A percentile compares a stretch with the other conserved stretches of the same genome.
These are phyloP conservation scores for Pichia pseudocactophila DNA, from an alignment of 805 yeast species.

Conservation along the genomic window DNA sequence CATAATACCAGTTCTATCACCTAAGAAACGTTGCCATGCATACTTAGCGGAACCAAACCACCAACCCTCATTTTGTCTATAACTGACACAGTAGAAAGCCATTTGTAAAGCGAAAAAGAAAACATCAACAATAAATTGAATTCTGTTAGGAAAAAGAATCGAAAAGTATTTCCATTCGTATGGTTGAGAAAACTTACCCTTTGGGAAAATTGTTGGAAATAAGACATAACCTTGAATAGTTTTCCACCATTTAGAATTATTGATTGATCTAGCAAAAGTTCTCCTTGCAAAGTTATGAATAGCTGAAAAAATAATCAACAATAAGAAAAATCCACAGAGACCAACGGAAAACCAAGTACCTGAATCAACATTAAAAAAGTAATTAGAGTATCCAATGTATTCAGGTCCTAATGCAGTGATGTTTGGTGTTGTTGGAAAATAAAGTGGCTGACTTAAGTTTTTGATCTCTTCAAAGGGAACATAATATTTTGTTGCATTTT, in stretches of 20 bases:
- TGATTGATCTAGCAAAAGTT: conserved; percentile 23
- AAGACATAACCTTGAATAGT: conserved; percentile 28
- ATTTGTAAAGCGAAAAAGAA: conserved; percentile 21
- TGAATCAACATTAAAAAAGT: conserved; percentile 20
- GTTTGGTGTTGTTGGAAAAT: conserved; percentile 13
- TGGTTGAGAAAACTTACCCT: conserved; percentile 14
- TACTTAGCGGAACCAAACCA: conserved; percentile 27
- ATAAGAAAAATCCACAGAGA: conserved; percentile 32
- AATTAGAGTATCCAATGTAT: conserved; percentile 11
- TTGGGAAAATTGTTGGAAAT: conserved; percentile 31
- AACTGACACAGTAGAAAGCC: conserved; percentile 16
- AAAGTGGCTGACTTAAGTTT: conserved; percentile 11
- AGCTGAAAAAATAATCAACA: conserved; percentile 30
- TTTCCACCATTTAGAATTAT: conserved; percentile 18
- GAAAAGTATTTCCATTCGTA: conserved; percentile 16
- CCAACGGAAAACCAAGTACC: conserved; percentile 28
- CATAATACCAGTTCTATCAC: conserved; percentile 33
- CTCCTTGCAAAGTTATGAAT: conserved; percentile 25
- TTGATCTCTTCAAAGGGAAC: conserved; percentile 6
- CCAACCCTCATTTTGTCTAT: conserved; percentile 11
- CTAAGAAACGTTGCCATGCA: conserved; percentile 24
- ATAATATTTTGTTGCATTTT: conserved; percentile 23
- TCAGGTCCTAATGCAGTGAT: conserved; percentile 4
- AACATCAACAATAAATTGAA: conserved; percentile 24
- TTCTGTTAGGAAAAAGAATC: conserved; percentile 25